Percentiles rank a stretch among this genome's conserved stretches.
Evolutionary conservation across 345 rosid species (phyloP).

Genomic region (Rhodomyrtus tomentosa): DNA sequence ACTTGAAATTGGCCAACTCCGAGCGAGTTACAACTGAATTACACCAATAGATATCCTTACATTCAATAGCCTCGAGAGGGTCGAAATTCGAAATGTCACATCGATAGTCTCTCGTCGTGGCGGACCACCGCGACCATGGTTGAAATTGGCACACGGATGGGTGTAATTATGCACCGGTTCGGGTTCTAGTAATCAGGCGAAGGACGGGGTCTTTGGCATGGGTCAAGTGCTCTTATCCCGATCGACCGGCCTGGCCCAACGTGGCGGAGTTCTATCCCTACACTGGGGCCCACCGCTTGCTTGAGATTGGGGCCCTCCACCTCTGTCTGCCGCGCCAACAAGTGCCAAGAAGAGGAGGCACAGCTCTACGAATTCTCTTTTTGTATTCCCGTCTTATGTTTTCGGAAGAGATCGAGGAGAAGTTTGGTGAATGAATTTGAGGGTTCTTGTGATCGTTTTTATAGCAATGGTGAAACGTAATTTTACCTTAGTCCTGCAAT

Average conservation of each 20-base stretch:
- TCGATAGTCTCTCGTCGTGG: background rate
- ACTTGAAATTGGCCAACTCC: no score
- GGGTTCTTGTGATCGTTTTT: background rate
- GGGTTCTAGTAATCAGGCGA: background rate
- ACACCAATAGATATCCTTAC: no score
- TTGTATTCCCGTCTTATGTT: background rate
- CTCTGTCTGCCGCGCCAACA: background rate
- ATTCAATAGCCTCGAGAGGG: no score
- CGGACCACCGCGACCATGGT: background rate
- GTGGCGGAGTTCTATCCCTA: background rate
- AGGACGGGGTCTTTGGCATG: background rate
- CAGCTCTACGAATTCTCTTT: background rate
- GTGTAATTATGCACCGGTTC: background rate
- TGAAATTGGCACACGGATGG: background rate
- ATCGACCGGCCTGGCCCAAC: background rate
- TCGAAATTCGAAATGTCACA: no score
- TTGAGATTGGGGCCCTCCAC: background rate
- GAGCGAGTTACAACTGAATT: no score
- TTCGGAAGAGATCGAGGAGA: background rate
- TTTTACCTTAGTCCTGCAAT: background rate
- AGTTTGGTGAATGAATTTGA: background rate
- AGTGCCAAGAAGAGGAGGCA: background rate
- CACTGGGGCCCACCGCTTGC: background rate
- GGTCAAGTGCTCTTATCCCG: background rate
- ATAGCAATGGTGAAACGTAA: background rate